A percentile compares a stretch with the other conserved stretches of the same genome.
phyloP scores from a whole-genome alignment of 129 eudicot species.

The Artemisia tridentata region DNA sequence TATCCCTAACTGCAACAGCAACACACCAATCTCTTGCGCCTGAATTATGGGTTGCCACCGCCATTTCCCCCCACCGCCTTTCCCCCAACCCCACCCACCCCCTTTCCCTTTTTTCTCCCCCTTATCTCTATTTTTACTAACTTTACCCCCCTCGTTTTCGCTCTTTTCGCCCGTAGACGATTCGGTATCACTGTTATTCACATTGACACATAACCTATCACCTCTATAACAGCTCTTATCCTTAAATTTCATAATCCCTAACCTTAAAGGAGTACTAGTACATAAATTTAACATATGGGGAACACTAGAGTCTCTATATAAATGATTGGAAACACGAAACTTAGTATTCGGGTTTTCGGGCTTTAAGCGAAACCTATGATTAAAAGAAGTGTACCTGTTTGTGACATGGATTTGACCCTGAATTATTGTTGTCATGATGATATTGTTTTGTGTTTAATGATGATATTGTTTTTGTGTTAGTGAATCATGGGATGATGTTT shows the following conservation, averaged over 20 bases:
- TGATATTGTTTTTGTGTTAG: too few relatives aligned
- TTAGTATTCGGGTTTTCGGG: constrained; percentile 28
- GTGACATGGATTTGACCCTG: constrained; percentile 50
- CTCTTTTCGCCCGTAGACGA: constrained; percentile 39
- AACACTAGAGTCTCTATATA: constrained; percentile 54
- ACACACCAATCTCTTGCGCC: constrained; percentile 81
- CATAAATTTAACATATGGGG: constrained; percentile 37
- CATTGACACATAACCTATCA: constrained; percentile 32
- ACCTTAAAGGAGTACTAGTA: constrained; percentile 24
- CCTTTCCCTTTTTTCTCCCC: constrained; percentile 73
- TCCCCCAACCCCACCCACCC: constrained; percentile 59
- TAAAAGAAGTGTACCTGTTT: constrained; percentile 36
- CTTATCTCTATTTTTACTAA: constrained; percentile 43
- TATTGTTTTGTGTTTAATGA: too few relatives aligned
- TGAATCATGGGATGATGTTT: too few relatives aligned
- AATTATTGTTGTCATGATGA: constrained; percentile 43
- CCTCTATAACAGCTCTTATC: constrained; percentile 16
- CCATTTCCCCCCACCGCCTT: constrained; percentile 55
- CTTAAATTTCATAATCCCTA: constrained; percentile 32
- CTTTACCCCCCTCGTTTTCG: constrained; percentile 34
- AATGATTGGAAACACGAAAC: constrained; percentile 21
- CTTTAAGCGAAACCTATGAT: constrained; percentile 36
- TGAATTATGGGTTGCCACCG: constrained; percentile 88
- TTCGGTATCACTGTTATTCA: constrained; percentile 63
- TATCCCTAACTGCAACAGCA: constrained; percentile 81